Conservation (phyloP, 306 rosid genomes). For the Acacia melanoxylon region DNA sequence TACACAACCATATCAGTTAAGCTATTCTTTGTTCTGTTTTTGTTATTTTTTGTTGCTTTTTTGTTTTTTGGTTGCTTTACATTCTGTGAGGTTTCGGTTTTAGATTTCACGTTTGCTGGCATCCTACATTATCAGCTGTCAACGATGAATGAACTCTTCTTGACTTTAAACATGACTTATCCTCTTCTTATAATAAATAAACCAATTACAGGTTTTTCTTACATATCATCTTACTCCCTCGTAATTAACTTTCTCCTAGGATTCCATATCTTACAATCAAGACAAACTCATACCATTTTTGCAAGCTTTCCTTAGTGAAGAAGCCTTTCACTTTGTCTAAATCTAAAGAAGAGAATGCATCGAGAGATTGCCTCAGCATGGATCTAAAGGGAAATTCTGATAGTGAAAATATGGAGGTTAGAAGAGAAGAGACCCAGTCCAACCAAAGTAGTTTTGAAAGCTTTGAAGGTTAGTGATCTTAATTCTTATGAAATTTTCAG, state of each 20-base stretch:
- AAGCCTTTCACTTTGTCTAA: slow-evolving; percentile 38
- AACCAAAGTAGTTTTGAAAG: neutral
- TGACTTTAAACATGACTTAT: neutral
- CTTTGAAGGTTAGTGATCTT: neutral
- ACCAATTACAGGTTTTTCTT: slow-evolving; percentile 11
- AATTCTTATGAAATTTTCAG: neutral
- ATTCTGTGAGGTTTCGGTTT: neutral
- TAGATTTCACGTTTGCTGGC: neutral
- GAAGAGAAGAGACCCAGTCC: neutral
- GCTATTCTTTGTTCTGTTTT: neutral
- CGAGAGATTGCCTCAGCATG: slow-evolving; percentile 24
- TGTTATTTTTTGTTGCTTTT: too few relatives aligned
- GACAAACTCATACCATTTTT: slow-evolving; percentile 85
- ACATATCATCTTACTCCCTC: slow-evolving; percentile 1
- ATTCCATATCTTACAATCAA: slow-evolving; percentile 63
- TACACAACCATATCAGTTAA: slow-evolving; percentile 17
- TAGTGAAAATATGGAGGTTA: slow-evolving; percentile 22
- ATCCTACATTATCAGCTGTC: neutral
- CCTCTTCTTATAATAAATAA: neutral
- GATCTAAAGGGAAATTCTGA: slow-evolving; percentile 34
- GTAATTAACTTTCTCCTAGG: slow-evolving; percentile 35
- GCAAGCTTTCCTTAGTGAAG: slow-evolving; percentile 82
- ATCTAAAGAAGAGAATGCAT: slow-evolving; percentile 30
- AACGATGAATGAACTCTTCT: neutral
- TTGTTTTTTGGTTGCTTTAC: neutral